Evolutionary conservation across 2,329 filamentous ascomycete genomes (phyloP).

Genomic region (Hypoxylon sp.): DNA sequence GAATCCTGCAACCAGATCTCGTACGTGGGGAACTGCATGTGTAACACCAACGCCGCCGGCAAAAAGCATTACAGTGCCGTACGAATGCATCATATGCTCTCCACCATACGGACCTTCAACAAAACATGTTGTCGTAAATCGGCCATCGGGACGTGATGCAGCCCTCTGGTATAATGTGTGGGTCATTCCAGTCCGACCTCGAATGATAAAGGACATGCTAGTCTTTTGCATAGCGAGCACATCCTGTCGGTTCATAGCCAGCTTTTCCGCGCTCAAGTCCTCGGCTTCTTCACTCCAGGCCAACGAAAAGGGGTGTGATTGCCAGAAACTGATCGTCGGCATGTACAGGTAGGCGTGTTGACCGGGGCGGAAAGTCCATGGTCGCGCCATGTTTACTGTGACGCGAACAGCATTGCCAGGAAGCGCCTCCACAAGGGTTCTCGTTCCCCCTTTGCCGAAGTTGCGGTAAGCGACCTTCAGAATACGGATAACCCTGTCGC

Average conservation of each 20-base stretch:
- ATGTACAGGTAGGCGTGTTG: slow-evolving; percentile 87
- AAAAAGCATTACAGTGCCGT: slow-evolving; percentile 84
- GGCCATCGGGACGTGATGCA: slow-evolving; percentile 71
- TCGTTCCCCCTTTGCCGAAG: slow-evolving; percentile 75
- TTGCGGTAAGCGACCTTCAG: slow-evolving; percentile 76
- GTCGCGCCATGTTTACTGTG: slow-evolving; percentile 80
- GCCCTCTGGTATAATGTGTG: slow-evolving; percentile 78
- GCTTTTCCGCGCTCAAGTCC: slow-evolving; percentile 65
- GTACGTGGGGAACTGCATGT: slow-evolving; percentile 82
- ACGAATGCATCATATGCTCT: slow-evolving; percentile 78
- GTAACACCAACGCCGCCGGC: slow-evolving; percentile 87
- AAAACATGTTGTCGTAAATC: slow-evolving; percentile 74
- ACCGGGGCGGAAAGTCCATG: slow-evolving; percentile 82
- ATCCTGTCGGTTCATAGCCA: slow-evolving; percentile 73
- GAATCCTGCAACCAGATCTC: slow-evolving; percentile 78
- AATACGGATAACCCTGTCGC: slow-evolving; percentile 74
- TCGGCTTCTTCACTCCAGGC: slow-evolving; percentile 81
- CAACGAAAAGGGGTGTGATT: slow-evolving; percentile 84
- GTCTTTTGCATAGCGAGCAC: slow-evolving; percentile 73
- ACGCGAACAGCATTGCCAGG: slow-evolving; percentile 82
- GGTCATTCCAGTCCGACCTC: slow-evolving; percentile 82
- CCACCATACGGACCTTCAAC: slow-evolving; percentile 86
- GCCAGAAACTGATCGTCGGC: slow-evolving; percentile 78
- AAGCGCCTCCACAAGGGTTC: slow-evolving; percentile 79
- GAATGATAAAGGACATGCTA: slow-evolving; percentile 79